phyloP scores from a whole-genome alignment of 2,329 filamentous ascomycete genomes.

The Colletotrichum falcatum region DNA sequence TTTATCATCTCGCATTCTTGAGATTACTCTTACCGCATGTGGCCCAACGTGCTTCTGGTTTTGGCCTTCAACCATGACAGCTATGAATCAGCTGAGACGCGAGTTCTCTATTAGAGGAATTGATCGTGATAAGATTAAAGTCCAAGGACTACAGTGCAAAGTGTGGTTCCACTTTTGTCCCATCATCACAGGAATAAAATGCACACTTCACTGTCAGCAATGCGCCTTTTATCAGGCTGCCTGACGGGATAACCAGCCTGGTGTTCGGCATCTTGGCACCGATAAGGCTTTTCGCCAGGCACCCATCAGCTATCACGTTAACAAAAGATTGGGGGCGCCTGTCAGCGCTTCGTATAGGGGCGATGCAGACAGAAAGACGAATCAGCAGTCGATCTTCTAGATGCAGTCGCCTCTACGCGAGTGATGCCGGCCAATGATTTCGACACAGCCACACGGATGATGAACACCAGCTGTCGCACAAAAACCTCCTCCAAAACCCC shows the following conservation, averaged over 20 bases:
- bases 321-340: background rate
- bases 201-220: background rate
- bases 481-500: background rate
- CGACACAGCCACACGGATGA: background rate
- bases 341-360: background rate
- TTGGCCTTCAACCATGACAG: no score
- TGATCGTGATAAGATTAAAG: no score
- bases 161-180: no score
- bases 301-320: background rate
- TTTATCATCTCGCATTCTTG: no score
- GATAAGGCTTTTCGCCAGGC: background rate
- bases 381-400: background rate
- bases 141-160: no score
- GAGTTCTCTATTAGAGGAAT: no score
- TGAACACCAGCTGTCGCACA: no score
- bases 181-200: background rate
- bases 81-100: no score
- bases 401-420: background rate
- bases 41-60: background rate
- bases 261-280: background rate
- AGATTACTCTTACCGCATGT: background rate
- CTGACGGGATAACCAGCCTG: background rate
- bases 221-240: background rate
- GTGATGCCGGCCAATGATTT: background rate
- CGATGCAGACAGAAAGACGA: background rate